Evolutionary conservation across 495 filamentous ascomycete genomes (phyloP).

Genomic region (Podospora pseudopauciseta): DNA sequence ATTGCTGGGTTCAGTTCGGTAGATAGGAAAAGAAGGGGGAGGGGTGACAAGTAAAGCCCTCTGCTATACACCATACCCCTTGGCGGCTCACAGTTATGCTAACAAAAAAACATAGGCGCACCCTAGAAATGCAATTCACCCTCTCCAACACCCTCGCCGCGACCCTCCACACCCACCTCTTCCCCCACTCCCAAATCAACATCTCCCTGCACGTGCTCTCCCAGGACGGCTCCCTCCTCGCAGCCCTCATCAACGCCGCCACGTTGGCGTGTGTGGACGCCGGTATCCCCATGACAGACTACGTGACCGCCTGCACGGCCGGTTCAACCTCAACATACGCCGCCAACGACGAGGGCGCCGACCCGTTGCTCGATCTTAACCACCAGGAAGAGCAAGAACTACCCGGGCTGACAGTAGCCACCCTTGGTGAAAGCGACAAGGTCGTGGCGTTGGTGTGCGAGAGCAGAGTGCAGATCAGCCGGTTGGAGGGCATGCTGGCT

Average conservation of each 20-base stretch:
- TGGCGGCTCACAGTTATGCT: neutral
- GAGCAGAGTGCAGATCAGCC: constrained; percentile 68
- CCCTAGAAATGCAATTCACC: constrained; percentile 72
- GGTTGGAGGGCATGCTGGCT: constrained; percentile 85
- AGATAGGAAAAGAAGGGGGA: constrained; percentile 70
- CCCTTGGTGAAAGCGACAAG: constrained; percentile 65
- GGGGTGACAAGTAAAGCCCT: constrained; percentile 67
- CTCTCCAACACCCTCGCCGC: constrained; percentile 69
- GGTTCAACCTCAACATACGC: constrained; percentile 68
- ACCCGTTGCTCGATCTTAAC: constrained; percentile 88
- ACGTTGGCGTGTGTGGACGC: constrained; percentile 93
- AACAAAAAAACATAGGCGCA: constrained; percentile 52
- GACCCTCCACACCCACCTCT: constrained; percentile 77
- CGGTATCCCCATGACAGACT: constrained; percentile 89
- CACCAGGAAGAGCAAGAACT: constrained; percentile 83
- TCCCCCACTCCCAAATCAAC: constrained; percentile 80
- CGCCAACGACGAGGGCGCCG: constrained; percentile 63
- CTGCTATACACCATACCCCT: neutral
- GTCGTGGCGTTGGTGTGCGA: constrained; percentile 81
- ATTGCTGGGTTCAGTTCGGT: constrained; percentile 84
- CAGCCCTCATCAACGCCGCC: constrained; percentile 83
- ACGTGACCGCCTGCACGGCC: constrained; percentile 81
- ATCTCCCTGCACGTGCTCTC: constrained; percentile 84
- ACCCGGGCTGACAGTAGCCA: constrained; percentile 82
- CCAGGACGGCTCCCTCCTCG: constrained; percentile 85